Conservation (phyloP, 345 rosid genomes). For the Eucalyptus coolabah region DNA sequence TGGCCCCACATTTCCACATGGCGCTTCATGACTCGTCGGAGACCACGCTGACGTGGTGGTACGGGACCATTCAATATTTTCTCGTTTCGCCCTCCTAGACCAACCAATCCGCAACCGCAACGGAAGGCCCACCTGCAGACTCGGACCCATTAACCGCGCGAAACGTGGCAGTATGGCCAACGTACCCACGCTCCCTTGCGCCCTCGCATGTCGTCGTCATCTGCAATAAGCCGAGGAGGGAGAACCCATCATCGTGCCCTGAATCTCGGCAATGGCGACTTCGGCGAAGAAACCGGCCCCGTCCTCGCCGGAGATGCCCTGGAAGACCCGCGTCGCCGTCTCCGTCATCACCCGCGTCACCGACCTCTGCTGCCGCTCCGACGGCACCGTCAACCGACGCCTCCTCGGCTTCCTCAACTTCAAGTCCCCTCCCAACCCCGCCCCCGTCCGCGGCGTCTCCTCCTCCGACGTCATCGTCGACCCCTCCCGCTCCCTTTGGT, state of each 20-base stretch:
- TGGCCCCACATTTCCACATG: no score
- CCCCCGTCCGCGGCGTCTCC: slow-evolving; percentile 26
- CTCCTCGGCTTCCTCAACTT: slow-evolving; percentile 37
- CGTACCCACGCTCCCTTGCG: no score
- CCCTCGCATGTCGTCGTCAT: not conserved
- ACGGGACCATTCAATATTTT: no score
- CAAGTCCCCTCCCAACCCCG: slow-evolving; percentile 28
- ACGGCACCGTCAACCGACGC: slow-evolving; percentile 66
- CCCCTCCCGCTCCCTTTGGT: slow-evolving; percentile 59
- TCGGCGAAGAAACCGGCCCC: not conserved
- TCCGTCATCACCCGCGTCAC: slow-evolving; percentile 19
- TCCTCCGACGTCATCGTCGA: slow-evolving; percentile 53
- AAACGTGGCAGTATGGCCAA: not conserved
- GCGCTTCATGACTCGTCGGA: no score
- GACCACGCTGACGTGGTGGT: no score
- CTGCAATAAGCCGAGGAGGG: not conserved
- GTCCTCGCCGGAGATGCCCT: slow-evolving; percentile 30
- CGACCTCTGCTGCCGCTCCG: slow-evolving; percentile 21
- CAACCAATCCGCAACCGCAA: not conserved
- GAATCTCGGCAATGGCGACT: not conserved
- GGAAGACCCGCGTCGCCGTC: slow-evolving; percentile 40
- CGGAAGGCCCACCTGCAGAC: no score
- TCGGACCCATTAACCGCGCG: not conserved
- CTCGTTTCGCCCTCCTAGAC: not conserved
- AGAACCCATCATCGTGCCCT: not conserved